Evolutionary conservation across 2,329 filamentous ascomycete genomes (phyloP), one percentile per base, ranked within the genome.

Genomic region (Phialophora verrucosa): DNA sequence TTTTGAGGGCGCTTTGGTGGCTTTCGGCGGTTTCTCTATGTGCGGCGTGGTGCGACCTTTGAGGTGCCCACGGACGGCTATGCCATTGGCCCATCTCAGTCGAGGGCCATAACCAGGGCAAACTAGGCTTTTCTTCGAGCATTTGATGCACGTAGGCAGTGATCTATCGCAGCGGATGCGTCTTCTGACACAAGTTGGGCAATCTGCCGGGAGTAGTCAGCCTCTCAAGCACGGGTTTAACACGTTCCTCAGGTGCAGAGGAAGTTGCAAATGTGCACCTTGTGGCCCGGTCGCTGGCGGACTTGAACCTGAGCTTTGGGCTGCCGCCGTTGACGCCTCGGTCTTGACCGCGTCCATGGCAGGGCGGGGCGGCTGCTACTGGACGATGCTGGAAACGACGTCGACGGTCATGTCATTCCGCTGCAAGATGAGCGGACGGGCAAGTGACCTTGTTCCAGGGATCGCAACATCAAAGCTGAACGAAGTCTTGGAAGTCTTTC

Each of bases 151-250:
- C 25, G 38, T 57, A 10, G 74, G 73, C 5, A 72, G 63, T 2
- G 67, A 69, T 58, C 74, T 62, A 63, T 75, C 74, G 60, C 74
- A 75, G 8, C 69, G 64, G 44, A 75, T 75, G 20, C 73, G 69
- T 31, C 74, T 71, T 32, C 61, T 63, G 54, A 70, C 69, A 55
- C 73, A 74, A 49, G 63, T 73, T 38, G 67, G 63, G 29, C 66
- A 68, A 32, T 68, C 63, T 68, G 60, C 2, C 20, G 20, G 55
- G 29, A 29, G 55, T 10, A 23, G 63, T 65, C 47, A 65, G 63
- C 64, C 25, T 61, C 23, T 44, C 50, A 32, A 57, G 14, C 23
- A 53, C 35, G 29, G 10, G 11, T 8, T 23, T 12, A 55, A 20
- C 17, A 20, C 17, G 25, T 29, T 35, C 53, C 59, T 20, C 27